Conservation (phyloP, 2,329 filamentous ascomycete genomes). For the Monilinia fructigena region DNA sequence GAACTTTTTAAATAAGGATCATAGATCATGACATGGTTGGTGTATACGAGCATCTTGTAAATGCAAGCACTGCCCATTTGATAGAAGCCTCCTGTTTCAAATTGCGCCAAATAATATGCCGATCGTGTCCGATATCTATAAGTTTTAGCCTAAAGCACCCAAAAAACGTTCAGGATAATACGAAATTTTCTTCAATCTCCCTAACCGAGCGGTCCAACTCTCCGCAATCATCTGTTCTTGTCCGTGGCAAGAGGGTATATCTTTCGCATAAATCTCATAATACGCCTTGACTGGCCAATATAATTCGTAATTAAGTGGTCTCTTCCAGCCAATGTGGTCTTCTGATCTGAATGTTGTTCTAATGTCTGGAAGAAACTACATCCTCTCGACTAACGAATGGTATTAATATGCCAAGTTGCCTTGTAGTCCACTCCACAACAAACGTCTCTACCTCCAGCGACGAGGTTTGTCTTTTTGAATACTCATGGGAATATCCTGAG, state of each 20-base stretch:
- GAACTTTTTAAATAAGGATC: not conserved
- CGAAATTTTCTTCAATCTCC: conserved; percentile 93
- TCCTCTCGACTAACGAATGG: conserved; percentile 91
- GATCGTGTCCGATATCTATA: conserved; percentile 56
- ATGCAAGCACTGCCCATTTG: conserved; percentile 66
- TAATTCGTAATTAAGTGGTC: no score
- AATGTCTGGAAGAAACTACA: conserved; percentile 93
- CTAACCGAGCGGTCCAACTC: conserved; percentile 87
- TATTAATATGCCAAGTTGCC: conserved; percentile 88
- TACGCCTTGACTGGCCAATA: conserved; percentile 92
- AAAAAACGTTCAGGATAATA: conserved; percentile 38
- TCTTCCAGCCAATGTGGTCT: conserved; percentile 82
- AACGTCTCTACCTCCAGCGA: conserved; percentile 87
- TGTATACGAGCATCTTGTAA: conserved; percentile 48
- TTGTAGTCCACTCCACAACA: conserved; percentile 92
- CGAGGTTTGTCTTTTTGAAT: conserved; percentile 85
- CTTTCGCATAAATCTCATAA: conserved; percentile 96
- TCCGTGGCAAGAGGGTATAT: conserved; percentile 81
- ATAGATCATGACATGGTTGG: not conserved
- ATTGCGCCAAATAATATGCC: conserved; percentile 45
- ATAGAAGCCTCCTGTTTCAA: conserved; percentile 42
- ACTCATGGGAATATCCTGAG: conserved; percentile 88
- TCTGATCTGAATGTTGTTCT: conserved; percentile 84
- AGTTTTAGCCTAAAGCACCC: conserved; percentile 29
- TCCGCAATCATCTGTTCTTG: conserved; percentile 90